Evolutionary conservation across 1,139 yeast genomes (phyloP), one percentile per base, ranked within the genome.

Genomic region (Lodderomyces beijingensis): DNA sequence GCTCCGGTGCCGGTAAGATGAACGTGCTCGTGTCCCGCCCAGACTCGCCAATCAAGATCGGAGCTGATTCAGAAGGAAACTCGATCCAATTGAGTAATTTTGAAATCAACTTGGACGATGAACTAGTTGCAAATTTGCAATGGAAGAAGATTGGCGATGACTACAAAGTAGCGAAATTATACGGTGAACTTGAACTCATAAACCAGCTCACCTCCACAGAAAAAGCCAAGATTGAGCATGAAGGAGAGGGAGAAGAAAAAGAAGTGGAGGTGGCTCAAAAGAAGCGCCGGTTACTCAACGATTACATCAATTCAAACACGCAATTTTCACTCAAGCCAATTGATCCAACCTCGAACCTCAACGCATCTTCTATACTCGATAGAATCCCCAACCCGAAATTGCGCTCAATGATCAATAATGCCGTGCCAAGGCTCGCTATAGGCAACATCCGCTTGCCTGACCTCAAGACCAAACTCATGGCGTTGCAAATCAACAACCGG

Each of bases 401-500:
- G 30, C 25, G 31, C 11, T 23, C 40, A 20, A 32, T 45, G 10
- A 40, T 46, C 24, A 33, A 44, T 4, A 48, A 42, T 26, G 60
- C 57, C 1, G 6, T 14, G n/a, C 65, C 71, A 39, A 57, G 67
- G 43, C 59, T 88, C 27, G 83, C 93, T 18, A 86, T 91, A 41
- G 99, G 99, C 31, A 96, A 89, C 50, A 78, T 93, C 33, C 71
- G 85, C 41, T 64, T 91, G 23, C 86, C 95, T 0, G 95, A 88
- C 45, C 65, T 91, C 37, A 81, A 85, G 47, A 77, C 77, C 47
- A 72, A 71, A 38, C 63, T 89, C 31, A 57, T 71, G 18, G 64
- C 68, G 13, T 59, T 62, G 33, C 83, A 86, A 35, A 10, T 12
- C 10, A 9, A 23, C 11, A 23, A 23, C 12, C 25, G 12, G 14